phyloP scores from a whole-genome alignment of 2,329 filamentous ascomycete genomes.

The Ploettnerulaceae sp. region DNA sequence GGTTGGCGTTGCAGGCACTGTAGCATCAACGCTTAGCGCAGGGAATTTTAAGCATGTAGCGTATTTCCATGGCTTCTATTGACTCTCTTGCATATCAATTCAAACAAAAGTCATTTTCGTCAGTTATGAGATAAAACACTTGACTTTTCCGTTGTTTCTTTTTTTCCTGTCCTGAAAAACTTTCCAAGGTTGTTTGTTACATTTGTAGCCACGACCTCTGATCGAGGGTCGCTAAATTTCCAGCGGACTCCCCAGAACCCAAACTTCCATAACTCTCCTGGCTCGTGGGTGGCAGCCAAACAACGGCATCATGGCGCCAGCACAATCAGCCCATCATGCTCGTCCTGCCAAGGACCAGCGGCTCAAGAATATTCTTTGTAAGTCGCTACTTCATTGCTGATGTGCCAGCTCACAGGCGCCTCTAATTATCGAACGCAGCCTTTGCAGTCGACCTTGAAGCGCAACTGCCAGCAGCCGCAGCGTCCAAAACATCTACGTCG shows the following conservation, averaged over 20 bases:
- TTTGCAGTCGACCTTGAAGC: slow-evolving; percentile 26
- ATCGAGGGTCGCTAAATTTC: slow-evolving; percentile 1
- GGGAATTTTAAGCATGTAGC: neutral
- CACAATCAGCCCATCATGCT: neutral
- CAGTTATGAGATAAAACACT: too few relatives aligned
- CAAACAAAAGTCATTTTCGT: neutral
- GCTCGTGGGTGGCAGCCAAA: neutral
- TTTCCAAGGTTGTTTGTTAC: too few relatives aligned
- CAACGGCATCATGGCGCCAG: slow-evolving; percentile 21
- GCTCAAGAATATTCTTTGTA: slow-evolving; percentile 33
- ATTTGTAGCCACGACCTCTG: neutral
- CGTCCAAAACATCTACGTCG: slow-evolving; percentile 14
- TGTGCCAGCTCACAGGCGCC: too few relatives aligned
- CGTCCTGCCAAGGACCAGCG: slow-evolving; percentile 33
- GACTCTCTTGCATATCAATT: slow-evolving; percentile 2
- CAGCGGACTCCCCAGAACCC: neutral
- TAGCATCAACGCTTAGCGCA: neutral
- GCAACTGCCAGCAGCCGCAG: slow-evolving; percentile 21
- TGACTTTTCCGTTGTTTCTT: neutral
- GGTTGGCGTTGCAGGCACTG: slow-evolving; percentile 8
- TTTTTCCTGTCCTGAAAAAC: neutral
- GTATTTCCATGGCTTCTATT: slow-evolving; percentile 2
- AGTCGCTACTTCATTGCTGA: slow-evolving; percentile 15
- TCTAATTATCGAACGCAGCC: slow-evolving; percentile 18
- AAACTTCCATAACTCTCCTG: too few relatives aligned